Evolutionary conservation across 768 basidiomycete species (phyloP), one percentile per base, ranked within the genome.

Genomic region (Dentipellis sp.): DNA sequence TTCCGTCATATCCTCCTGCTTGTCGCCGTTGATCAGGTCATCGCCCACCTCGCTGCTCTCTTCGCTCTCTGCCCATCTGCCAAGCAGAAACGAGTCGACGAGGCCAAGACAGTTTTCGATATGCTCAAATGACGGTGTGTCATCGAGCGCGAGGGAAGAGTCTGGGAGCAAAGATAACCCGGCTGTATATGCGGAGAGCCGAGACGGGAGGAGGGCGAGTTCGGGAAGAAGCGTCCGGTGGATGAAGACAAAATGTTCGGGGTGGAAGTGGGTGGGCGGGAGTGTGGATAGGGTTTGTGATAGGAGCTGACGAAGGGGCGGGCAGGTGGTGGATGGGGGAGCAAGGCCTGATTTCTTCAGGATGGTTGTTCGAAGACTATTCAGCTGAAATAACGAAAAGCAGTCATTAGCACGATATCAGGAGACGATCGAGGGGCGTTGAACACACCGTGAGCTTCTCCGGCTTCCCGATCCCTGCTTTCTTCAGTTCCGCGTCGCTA

Each of bases 21-120:
- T 65, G 4, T 75, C 75, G 16, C 63, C 64, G 1, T 70, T 69
- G 22, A 79, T 58, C 22, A 54, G 19, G 38, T 58, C 52, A 42
- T 55, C 52, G 53, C 38, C 56, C 54, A 56, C 56, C 59, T 56
- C 60, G n/a, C 53, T 63, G 39, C 47, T 59, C 4, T 65, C 64
- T 7, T 57, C 64, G 10, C 66, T 55, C 35, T 55, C 63, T 23
- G 62, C 62, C 84, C 84, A 88, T 45, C 78, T 76, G 1, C 76
- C 79, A 9, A 89, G 68, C 1, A 90, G 73, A 64, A 77, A 84
- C 1, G 76, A 71, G 59, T 90, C 88, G 9, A 90, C 62, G 1
- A 89, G 69, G 17, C 73, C 72, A 36, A 90, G 71, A 58, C 82
- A 79, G 34, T 79, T 74, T 58, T 80, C 75, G 3, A 83, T 69